These are phyloP conservation scores for Corymbia maculata DNA, from an alignment of 345 rosid genomes.

Conservation along the genomic window DNA sequence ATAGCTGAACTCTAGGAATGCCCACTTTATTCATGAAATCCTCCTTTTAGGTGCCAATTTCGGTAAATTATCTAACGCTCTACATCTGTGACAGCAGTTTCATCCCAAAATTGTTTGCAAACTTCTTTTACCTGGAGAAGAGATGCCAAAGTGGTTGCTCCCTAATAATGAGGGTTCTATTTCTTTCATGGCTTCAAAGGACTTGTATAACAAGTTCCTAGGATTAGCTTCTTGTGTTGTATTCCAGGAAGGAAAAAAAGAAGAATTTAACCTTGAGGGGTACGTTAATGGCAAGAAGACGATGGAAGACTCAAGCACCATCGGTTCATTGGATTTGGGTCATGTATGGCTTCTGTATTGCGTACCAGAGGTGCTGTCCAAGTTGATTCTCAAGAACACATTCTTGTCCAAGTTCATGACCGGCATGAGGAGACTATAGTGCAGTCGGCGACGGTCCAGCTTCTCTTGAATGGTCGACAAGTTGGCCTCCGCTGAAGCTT, in stretches of 20 bases:
- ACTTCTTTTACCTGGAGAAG: background rate
- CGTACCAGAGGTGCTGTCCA: background rate
- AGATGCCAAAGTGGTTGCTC: background rate
- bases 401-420: conserved; percentile 37
- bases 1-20: background rate
- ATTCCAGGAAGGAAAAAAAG: background rate
- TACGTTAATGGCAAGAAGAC: background rate
- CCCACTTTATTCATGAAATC: background rate
- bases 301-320: background rate
- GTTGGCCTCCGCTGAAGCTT: no score
- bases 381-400: no score
- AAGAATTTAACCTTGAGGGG: background rate
- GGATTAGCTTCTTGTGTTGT: background rate
- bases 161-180: background rate
- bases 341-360: background rate
- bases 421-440: conserved; percentile 28
- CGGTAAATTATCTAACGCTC: background rate
- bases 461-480: conserved; percentile 28
- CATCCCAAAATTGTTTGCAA: background rate
- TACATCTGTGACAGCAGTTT: background rate
- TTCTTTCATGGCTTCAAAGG: background rate
- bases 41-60: background rate
- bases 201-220: background rate
- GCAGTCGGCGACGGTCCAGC: conserved; percentile 17
- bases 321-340: background rate